Conservation (phyloP, 1,139 yeast genomes). For the Blastobotrys arbuscula region DNA sequence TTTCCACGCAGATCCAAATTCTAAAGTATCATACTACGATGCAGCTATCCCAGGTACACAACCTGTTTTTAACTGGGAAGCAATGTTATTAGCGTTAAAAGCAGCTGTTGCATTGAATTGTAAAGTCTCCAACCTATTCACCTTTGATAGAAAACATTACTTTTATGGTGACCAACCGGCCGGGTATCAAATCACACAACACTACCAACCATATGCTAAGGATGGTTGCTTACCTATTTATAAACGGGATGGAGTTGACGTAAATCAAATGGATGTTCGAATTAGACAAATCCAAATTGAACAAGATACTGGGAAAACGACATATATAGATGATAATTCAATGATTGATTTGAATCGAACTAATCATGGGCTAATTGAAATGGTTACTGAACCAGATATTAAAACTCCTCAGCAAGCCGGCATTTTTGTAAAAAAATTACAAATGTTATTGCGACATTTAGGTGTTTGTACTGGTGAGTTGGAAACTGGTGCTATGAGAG, state of each 20-base stretch:
- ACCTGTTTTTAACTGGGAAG: conserved; percentile 75
- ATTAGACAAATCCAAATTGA: conserved; percentile 81
- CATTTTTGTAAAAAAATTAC: conserved; percentile 76
- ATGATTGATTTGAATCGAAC: conserved; percentile 75
- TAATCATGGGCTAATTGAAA: conserved; percentile 80
- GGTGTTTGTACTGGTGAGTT: conserved; percentile 82
- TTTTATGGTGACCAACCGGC: conserved; percentile 95
- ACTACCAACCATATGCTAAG: conserved; percentile 70
- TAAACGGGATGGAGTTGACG: conserved; percentile 47
- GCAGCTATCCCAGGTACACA: conserved; percentile 90
- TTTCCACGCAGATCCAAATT: conserved; percentile 56
- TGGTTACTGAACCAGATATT: conserved; percentile 90
- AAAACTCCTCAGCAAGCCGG: conserved; percentile 60
- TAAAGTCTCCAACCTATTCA: conserved; percentile 48
- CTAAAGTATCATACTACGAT: conserved; percentile 73
- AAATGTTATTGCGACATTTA: conserved; percentile 59
- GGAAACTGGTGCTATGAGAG: conserved; percentile 92
- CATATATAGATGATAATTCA: conserved; percentile 43
- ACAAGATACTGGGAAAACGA: conserved; percentile 89
- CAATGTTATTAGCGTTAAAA: conserved; percentile 61
- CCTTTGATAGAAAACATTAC: conserved; percentile 91
- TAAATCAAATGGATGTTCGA: conserved; percentile 29
- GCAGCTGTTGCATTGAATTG: conserved; percentile 71
- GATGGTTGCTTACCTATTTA: conserved; percentile 53
- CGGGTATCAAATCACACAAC: conserved; percentile 95